Conservation (phyloP, 768 basidiomycete genomes). For the Lactifluus volemus region DNA sequence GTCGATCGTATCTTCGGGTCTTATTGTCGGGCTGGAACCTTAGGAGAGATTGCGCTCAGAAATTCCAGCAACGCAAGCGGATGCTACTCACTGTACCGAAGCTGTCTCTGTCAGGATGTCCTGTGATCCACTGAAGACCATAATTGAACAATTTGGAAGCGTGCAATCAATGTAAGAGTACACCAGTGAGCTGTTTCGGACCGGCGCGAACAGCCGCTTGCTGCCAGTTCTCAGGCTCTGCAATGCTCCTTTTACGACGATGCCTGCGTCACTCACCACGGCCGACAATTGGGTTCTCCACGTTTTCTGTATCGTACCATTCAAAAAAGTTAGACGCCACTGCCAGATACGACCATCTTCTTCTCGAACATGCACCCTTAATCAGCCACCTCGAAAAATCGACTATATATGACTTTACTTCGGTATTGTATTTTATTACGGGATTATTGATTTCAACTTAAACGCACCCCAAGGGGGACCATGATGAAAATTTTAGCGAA, state of each 20-base stretch:
- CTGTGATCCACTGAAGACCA: slow-evolving; percentile 31
- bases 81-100: slow-evolving; percentile 28
- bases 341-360: slow-evolving; percentile 5
- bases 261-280: background rate
- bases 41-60: slow-evolving; percentile 9
- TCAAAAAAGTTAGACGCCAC: slow-evolving; percentile 11
- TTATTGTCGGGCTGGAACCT: slow-evolving; percentile 75
- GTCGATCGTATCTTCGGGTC: slow-evolving; percentile 88
- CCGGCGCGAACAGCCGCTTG: background rate
- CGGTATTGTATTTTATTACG: background rate
- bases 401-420: background rate
- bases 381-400: slow-evolving; percentile 4
- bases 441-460: background rate
- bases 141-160: background rate
- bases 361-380: slow-evolving; percentile 11
- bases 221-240: background rate
- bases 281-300: background rate
- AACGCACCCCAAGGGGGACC: background rate
- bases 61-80: background rate
- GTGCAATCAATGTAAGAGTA: background rate
- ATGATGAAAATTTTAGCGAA: background rate
- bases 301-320: background rate
- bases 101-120: slow-evolving; percentile 40
- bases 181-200: background rate
- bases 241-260: slow-evolving; percentile 10